Evolutionary conservation across 345 rosid species (phyloP).

Genomic region (Carallia pectinifolia): DNA sequence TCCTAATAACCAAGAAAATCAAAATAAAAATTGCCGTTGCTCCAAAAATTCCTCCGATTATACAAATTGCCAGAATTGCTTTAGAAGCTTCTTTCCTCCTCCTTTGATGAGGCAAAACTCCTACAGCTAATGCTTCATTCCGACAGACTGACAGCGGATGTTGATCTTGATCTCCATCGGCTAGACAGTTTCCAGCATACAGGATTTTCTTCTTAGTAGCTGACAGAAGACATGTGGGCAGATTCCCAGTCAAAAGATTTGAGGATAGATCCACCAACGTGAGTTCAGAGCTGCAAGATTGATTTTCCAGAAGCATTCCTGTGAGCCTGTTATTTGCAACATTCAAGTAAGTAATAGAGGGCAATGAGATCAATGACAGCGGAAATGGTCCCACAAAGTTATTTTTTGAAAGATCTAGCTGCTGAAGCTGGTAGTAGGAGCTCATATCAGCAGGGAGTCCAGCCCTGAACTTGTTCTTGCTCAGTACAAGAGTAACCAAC

Average conservation of each 20-base stretch:
- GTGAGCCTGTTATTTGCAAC: slow-evolving; percentile 82
- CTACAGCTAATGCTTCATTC: slow-evolving; percentile 92
- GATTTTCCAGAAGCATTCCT: slow-evolving; percentile 65
- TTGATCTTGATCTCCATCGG: slow-evolving; percentile 45
- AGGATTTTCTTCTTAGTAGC: slow-evolving; percentile 44
- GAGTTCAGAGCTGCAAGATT: slow-evolving; percentile 64
- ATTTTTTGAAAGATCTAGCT: slow-evolving; percentile 76
- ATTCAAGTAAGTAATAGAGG: slow-evolving; percentile 57
- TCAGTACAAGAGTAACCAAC: slow-evolving; percentile 63
- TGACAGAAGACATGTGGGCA: slow-evolving; percentile 63
- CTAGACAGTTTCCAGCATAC: slow-evolving; percentile 69
- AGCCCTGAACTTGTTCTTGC: slow-evolving; percentile 84
- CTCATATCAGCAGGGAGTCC: slow-evolving; percentile 54
- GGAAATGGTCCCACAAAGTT: slow-evolving; percentile 82
- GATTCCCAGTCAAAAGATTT: slow-evolving; percentile 72
- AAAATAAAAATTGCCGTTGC: slow-evolving; percentile 47
- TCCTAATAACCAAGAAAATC: slow-evolving; percentile 46
- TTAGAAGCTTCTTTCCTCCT: slow-evolving; percentile 33
- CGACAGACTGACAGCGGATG: slow-evolving; percentile 66
- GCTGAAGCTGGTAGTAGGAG: slow-evolving; percentile 70
- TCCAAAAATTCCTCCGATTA: slow-evolving; percentile 59
- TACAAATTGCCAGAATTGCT: slow-evolving; percentile 45
- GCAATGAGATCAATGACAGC: slow-evolving; percentile 57
- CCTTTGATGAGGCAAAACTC: slow-evolving; percentile 56
- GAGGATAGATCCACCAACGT: slow-evolving; percentile 70